Conservation (phyloP, 2,329 filamentous ascomycete species). For the Clarireedia homoeocarpa region DNA sequence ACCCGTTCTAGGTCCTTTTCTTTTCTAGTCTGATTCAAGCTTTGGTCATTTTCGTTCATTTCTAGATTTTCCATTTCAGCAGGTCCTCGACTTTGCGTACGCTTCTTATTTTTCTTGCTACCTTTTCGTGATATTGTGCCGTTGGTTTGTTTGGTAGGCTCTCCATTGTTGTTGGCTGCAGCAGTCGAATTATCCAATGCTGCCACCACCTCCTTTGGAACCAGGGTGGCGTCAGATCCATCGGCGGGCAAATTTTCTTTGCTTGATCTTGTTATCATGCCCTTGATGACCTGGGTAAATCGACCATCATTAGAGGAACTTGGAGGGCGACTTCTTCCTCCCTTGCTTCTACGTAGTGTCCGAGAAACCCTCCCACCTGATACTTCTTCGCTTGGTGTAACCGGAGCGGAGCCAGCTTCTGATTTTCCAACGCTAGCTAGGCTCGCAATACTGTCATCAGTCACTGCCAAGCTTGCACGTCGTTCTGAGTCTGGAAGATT, state of each 20-base stretch:
- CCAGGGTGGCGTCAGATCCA: background rate
- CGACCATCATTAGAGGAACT: constrained; percentile 53
- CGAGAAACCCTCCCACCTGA: constrained; percentile 48
- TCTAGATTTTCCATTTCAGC: constrained; percentile 10
- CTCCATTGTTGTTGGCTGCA: constrained; percentile 9
- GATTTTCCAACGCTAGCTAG: constrained; percentile 32
- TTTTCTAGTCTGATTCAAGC: constrained; percentile 16
- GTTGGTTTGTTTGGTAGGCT: background rate
- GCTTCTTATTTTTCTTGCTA: constrained; percentile 14
- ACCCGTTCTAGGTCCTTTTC: constrained; percentile 37
- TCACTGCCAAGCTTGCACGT: constrained; percentile 44
- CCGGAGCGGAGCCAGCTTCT: constrained; percentile 31
- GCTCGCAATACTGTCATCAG: constrained; percentile 34
- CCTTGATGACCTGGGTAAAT: constrained; percentile 49
- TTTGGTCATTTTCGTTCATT: constrained; percentile 19
- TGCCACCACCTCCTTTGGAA: constrained; percentile 8
- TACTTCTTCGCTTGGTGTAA: constrained; percentile 45
- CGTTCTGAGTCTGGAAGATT: constrained; percentile 39
- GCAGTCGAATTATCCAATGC: constrained; percentile 4
- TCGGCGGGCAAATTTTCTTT: constrained; percentile 21
- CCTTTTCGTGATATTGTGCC: background rate
- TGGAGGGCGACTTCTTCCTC: constrained; percentile 44
- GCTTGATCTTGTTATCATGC: constrained; percentile 28
- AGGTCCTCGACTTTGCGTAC: constrained; percentile 23
- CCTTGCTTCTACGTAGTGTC: constrained; percentile 47